Evolutionary conservation across 2,329 filamentous ascomycete genomes (phyloP).

Genomic region (Xylariaceae sp.): DNA sequence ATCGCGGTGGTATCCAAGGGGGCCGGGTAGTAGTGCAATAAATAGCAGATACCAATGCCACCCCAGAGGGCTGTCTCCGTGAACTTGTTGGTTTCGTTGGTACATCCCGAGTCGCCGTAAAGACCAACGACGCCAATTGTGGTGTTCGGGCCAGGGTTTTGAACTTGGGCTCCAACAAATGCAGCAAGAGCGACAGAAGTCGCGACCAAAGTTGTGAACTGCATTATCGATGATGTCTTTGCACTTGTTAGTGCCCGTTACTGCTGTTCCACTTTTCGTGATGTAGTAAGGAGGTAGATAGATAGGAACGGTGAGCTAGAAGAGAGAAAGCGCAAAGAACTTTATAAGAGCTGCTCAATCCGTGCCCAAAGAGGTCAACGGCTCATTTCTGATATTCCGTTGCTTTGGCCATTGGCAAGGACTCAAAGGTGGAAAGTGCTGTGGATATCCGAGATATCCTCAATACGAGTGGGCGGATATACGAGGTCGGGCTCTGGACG

Average conservation of each 20-base stretch:
- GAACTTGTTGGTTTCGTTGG: constrained; percentile 8
- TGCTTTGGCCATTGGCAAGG: constrained; percentile 2
- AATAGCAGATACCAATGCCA: constrained; percentile 13
- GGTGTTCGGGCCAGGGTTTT: constrained; percentile 2
- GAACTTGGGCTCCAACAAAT: constrained; percentile 2
- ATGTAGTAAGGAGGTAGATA: not conserved
- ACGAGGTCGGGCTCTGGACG: too few relatives aligned
- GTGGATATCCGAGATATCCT: not conserved
- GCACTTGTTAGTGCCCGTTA: not conserved
- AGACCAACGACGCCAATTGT: constrained; percentile 8
- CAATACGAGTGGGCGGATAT: too few relatives aligned
- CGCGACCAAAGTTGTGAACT: constrained; percentile 8
- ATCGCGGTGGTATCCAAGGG: constrained; percentile 8
- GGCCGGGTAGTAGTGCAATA: constrained; percentile 9
- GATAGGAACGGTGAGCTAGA: constrained; percentile 1
- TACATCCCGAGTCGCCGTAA: constrained; percentile 14
- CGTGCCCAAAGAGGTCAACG: not conserved
- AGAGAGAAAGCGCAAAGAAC: constrained; percentile 2
- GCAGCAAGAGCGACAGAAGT: constrained; percentile 1
- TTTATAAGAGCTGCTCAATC: constrained; percentile 4
- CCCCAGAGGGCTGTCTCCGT: constrained; percentile 10
- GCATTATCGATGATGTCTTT: constrained; percentile 5
- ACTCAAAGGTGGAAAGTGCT: constrained; percentile 1
- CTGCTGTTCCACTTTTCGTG: not conserved
- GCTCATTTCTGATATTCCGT: not conserved